Conservation (phyloP, 768 basidiomycete species). For the Daedalea quercina region DNA sequence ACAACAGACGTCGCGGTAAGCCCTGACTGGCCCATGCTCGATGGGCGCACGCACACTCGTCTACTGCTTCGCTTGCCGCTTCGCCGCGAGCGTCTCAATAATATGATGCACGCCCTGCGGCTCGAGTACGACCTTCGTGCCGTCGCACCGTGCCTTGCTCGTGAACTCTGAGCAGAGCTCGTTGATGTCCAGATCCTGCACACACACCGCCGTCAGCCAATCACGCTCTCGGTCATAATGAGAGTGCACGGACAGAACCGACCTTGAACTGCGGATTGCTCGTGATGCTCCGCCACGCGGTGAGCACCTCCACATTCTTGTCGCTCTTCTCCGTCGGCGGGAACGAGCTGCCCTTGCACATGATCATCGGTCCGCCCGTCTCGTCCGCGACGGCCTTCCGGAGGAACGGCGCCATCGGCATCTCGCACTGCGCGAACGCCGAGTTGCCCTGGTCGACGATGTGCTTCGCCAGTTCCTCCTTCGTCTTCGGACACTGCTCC, state of each 20-base stretch:
- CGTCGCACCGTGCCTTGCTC: constrained; percentile 78
- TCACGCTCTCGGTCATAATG: not conserved
- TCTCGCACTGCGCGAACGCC: constrained; percentile 37
- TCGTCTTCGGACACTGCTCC: constrained; percentile 46
- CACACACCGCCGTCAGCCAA: constrained; percentile 7
- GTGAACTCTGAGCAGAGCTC: constrained; percentile 75
- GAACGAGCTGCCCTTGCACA: constrained; percentile 61
- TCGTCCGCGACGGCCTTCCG: constrained; percentile 33
- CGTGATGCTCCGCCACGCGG: constrained; percentile 74
- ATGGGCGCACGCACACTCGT: not conserved
- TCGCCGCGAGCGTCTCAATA: constrained; percentile 34
- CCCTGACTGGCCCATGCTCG: not conserved
- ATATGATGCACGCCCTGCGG: constrained; percentile 37
- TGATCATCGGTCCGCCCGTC: constrained; percentile 41
- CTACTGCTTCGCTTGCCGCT: constrained; percentile 17
- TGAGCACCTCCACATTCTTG: constrained; percentile 69
- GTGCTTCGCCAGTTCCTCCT: constrained; percentile 40
- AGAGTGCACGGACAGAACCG: constrained; percentile 16
- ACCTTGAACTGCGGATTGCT: constrained; percentile 75
- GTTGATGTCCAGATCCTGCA: constrained; percentile 71
- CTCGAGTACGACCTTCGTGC: constrained; percentile 74
- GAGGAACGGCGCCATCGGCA: constrained; percentile 20
- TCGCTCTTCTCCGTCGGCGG: constrained; percentile 65
- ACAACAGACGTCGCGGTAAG: not conserved
- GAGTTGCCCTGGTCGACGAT: constrained; percentile 56